Conservation (phyloP, 2,329 filamentous ascomycete species). For the Pleurostoma richardsiae region DNA sequence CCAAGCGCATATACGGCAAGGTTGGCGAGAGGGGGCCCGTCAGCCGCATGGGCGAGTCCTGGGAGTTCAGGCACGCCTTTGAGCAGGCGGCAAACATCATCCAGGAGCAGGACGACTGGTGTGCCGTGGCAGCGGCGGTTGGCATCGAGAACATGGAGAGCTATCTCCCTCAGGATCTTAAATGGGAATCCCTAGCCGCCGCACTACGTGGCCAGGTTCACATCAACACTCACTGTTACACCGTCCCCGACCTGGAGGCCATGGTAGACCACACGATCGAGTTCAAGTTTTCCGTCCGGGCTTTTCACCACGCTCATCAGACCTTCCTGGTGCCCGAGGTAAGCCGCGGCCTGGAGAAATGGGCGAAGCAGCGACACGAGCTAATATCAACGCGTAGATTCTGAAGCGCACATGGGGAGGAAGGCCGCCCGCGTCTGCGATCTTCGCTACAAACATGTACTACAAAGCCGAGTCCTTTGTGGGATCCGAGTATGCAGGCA, state of each 20-base stretch:
- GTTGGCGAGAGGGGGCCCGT: slow-evolving; percentile 47
- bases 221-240: slow-evolving; percentile 70
- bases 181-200: slow-evolving; percentile 59
- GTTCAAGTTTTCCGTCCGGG: slow-evolving; percentile 61
- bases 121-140: slow-evolving; percentile 43
- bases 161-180: slow-evolving; percentile 58
- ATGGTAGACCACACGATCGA: slow-evolving; percentile 68
- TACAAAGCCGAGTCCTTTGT: slow-evolving; percentile 65
- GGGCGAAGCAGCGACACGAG: too few relatives aligned
- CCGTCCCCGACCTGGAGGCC: slow-evolving; percentile 61
- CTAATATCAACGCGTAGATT: slow-evolving; percentile 26
- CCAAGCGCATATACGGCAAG: slow-evolving; percentile 56
- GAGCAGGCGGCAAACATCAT: slow-evolving; percentile 55
- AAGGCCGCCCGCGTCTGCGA: slow-evolving; percentile 49
- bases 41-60: slow-evolving; percentile 64
- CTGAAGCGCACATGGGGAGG: slow-evolving; percentile 52
- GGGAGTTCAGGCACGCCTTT: slow-evolving; percentile 63
- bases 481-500: slow-evolving; percentile 61
- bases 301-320: slow-evolving; percentile 67
- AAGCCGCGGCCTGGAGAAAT: slow-evolving; percentile 6
- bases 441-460: slow-evolving; percentile 69
- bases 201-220: slow-evolving; percentile 63
- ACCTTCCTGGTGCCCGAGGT: slow-evolving; percentile 63
- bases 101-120: slow-evolving; percentile 64
- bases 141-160: slow-evolving; percentile 45